These are phyloP conservation scores for Pleurotus tuber-regium DNA, from an alignment of 768 basidiomycete species.

Conservation along the genomic window DNA sequence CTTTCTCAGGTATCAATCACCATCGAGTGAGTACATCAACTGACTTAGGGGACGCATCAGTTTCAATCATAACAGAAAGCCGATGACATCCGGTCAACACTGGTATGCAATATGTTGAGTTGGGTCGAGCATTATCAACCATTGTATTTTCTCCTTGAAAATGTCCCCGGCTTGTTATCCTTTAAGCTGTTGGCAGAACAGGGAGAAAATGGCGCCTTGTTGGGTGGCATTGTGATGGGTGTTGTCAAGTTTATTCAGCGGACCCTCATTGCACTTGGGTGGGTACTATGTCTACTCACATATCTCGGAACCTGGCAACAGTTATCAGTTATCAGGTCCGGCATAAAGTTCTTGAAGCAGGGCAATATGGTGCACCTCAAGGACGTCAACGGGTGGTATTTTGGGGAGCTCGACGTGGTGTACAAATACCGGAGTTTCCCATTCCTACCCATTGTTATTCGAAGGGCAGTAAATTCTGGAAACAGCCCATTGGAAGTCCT, in stretches of 20 bases:
- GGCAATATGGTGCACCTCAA: conserved; percentile 73
- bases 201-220: conserved; percentile 23
- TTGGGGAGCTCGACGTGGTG: conserved; percentile 57
- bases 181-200: conserved; percentile 43
- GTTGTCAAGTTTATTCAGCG: conserved; percentile 68
- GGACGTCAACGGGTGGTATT: conserved; percentile 66
- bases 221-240: conserved; percentile 47
- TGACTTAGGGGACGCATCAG: not conserved
- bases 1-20: conserved; percentile 66
- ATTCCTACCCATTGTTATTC: conserved; percentile 57
- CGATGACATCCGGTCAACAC: conserved; percentile 51
- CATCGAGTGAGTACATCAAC: conserved; percentile 39
- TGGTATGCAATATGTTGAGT: conserved; percentile 8
- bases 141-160: conserved; percentile 66
- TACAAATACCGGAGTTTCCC: conserved; percentile 60
- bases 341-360: conserved; percentile 65
- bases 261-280: conserved; percentile 63
- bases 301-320: not conserved
- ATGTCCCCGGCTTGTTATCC: conserved; percentile 60
- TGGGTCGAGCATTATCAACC: conserved; percentile 62
- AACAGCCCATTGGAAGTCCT: conserved; percentile 41
- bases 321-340: conserved; percentile 62
- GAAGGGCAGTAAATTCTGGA: conserved; percentile 27
- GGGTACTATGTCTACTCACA: conserved; percentile 18
- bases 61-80: conserved; percentile 36